Evolutionary conservation across 148 eudicot species (phyloP).

Genomic region (Diospyros lotus): DNA sequence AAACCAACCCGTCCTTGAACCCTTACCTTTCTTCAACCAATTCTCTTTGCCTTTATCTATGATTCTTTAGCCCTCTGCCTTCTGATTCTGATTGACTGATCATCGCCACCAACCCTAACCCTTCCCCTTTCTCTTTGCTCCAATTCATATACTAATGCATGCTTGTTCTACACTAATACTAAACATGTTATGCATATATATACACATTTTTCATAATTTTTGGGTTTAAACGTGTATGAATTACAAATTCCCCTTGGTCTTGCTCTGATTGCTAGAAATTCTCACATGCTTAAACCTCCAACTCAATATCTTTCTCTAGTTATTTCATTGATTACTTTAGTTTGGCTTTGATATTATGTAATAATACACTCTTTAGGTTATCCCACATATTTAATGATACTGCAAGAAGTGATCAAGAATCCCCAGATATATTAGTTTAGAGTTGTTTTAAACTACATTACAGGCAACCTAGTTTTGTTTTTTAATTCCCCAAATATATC

Average conservation of each 20-base stretch:
- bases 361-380: too few species aligned
- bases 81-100: too few species aligned
- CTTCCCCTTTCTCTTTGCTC: too few species aligned
- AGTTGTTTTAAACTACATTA: background rate
- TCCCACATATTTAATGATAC: background rate
- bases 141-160: too few species aligned
- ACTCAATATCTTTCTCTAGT: constrained; percentile 46
- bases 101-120: too few species aligned
- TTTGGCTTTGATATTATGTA: background rate
- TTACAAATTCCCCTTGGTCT: constrained; percentile 88
- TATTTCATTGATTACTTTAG: background rate
- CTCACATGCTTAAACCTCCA: constrained; percentile 93
- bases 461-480: background rate
- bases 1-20: too few species aligned
- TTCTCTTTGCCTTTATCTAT: too few species aligned
- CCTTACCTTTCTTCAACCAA: too few species aligned
- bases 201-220: background rate
- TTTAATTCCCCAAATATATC: too few species aligned
- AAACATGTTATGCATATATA: too few species aligned
- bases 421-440: background rate
- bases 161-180: too few species aligned
- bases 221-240: background rate
- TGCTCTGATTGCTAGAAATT: constrained; percentile 92
- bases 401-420: background rate
- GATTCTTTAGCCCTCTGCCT: too few species aligned